Evolutionary conservation across 2,329 filamentous ascomycete species (phyloP).

Genomic region (Fusarium robinianum): DNA sequence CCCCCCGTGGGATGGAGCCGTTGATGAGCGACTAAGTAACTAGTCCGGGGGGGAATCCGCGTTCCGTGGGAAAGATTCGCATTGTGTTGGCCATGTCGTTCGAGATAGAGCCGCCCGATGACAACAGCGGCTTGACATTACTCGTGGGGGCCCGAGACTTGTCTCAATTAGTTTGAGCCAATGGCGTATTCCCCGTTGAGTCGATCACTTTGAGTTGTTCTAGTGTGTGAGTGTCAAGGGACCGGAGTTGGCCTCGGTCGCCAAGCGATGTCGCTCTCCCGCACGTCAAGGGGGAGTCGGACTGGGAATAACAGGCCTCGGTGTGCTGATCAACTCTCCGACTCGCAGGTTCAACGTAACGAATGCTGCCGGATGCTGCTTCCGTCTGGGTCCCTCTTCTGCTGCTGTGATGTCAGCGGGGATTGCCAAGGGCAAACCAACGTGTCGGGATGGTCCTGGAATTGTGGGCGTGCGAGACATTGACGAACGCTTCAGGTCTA

Average conservation of each 20-base stretch:
- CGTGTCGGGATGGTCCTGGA: too few species aligned
- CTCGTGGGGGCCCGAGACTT: conserved; percentile 10
- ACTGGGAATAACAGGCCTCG: conserved; percentile 3
- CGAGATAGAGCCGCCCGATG: conserved; percentile 27
- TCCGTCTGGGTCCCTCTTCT: conserved; percentile 1
- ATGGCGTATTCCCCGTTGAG: conserved; percentile 6
- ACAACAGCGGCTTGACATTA: conserved; percentile 23
- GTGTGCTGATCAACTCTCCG: too few species aligned
- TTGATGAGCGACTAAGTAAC: too few species aligned
- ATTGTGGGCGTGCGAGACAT: too few species aligned
- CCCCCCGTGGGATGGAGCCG: too few species aligned
- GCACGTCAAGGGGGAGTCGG: conserved; percentile 9
- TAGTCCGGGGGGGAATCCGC: conserved; percentile 8
- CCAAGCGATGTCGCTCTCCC: conserved; percentile 10
- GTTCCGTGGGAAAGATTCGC: conserved; percentile 1
- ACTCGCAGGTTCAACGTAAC: conserved; percentile 14
- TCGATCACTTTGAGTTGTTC: too few species aligned
- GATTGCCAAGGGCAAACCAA: neutral
- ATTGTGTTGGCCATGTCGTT: conserved; percentile 9
- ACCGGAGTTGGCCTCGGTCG: too few species aligned
- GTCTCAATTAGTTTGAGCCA: too few species aligned
- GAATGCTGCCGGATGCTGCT: conserved; percentile 1
- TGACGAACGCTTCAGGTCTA: too few species aligned
- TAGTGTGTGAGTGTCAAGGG: too few species aligned
- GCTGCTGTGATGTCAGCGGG: conserved; percentile 8